Evolutionary conservation across 768 basidiomycete genomes (phyloP), one percentile per base, ranked within the genome.

Genomic region (Macrolepiota fuliginosa): DNA sequence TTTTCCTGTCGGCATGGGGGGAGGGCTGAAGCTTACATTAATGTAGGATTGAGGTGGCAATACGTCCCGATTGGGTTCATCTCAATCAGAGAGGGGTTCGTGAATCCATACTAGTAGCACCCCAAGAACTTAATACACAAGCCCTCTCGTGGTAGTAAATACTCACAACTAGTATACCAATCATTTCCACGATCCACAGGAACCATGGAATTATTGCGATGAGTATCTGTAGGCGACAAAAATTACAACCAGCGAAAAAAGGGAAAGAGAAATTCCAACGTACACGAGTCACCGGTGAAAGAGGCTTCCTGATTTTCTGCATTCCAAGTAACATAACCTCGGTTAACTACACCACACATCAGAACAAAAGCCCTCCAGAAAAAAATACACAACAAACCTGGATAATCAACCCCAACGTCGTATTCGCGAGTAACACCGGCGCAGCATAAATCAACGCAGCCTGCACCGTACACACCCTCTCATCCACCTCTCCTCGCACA

Each of bases 321-420:
- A 53, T 59, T 19, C 49, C 58, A 45, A 27, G 35, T 24, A 59
- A 32, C 39, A 59, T 59, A 11, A 52, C 27, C 25, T 50, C 52
- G 4, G 37, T 27, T 39, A 59, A 32, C 58, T 59, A 49, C 47
- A 19, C 3, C 19, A 12, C 22, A 24, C 17, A 24, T 47, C 46
- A 47, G n/a, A 19, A 24, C 17, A 6, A 4, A 22, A 10, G n/a
- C 22, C 46, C n/a, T 3, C n/a, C n/a, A 17, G 7, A 40, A 40
- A 17, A 47, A 47, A 19, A 47, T 2, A 47, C 46, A n/a, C n/a
- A 42, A 19, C 25, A 11, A 10, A 59, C 58, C 39, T 59, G 58
- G 12, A 59, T 42, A 29, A 59, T 53, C 58, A 59, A 59, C 27
- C 24, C 51, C 37, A 59, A 42, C 39, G 58, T 59, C 24, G 58